Percentiles rank a stretch among this genome's conserved stretches.
Conservation (phyloP, 495 filamentous ascomycete genomes). For the Aspergillus funiculosus region DNA sequence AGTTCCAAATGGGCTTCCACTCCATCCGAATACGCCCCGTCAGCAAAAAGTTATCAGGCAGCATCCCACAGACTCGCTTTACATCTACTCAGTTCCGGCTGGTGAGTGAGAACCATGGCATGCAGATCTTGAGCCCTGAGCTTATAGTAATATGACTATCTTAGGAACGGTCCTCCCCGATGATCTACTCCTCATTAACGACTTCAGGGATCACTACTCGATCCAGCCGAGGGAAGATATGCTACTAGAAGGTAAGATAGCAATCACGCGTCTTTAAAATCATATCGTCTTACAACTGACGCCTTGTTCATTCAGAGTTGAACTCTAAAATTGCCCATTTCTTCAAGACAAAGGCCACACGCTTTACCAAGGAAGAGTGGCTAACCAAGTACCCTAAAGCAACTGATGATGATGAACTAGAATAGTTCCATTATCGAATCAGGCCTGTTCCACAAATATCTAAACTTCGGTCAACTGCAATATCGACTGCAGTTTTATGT, state of each 20-base stretch:
- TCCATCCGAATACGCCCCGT: neutral
- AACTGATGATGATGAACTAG: neutral
- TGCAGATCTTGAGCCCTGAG: neutral
- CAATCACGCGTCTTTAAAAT: neutral
- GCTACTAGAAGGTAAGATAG: neutral
- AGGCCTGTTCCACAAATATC: too few species aligned
- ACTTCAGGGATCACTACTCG: constrained; percentile 1
- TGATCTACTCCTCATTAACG: neutral
- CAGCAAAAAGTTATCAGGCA: neutral
- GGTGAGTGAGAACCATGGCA: too few species aligned
- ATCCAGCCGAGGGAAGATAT: neutral
- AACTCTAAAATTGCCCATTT: neutral
- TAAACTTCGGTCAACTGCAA: too few species aligned
- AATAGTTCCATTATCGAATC: too few species aligned
- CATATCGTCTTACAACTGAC: neutral
- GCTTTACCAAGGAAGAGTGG: constrained; percentile 3
- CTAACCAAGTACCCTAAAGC: neutral
- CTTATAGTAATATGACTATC: neutral
- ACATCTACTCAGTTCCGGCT: neutral
- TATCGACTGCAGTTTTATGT: too few species aligned
- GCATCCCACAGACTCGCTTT: neutral
- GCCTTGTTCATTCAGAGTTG: neutral
- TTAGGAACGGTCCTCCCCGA: neutral
- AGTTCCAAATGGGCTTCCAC: neutral
- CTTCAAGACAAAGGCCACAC: neutral